Percentiles rank a stretch among this genome's conserved stretches.
phyloP scores from a whole-genome alignment of 768 basidiomycete species.

The Trametes cubensis region DNA sequence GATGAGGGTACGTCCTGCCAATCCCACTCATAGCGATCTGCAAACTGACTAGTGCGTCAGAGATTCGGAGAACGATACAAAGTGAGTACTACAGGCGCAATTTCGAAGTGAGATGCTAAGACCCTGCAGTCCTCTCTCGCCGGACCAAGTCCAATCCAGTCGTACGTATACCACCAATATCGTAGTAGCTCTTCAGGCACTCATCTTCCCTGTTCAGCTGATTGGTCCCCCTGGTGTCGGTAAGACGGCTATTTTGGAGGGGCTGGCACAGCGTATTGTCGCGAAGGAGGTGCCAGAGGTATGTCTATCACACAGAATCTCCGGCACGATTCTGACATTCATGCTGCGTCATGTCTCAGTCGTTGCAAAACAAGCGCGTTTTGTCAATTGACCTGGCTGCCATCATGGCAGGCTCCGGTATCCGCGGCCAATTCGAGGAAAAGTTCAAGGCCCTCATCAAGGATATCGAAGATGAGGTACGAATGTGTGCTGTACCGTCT shows the following conservation, averaged over 20 bases:
- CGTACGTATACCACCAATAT: slow-evolving; percentile 43
- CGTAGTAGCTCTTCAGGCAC: too few relatives aligned
- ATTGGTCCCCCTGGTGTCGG: slow-evolving; percentile 90
- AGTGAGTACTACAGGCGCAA: slow-evolving; percentile 50
- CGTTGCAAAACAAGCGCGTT: slow-evolving; percentile 85
- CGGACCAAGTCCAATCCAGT: slow-evolving; percentile 94
- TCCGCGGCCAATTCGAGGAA: slow-evolving; percentile 91
- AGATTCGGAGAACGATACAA: slow-evolving; percentile 90
- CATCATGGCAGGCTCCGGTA: slow-evolving; percentile 87
- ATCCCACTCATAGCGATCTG: background rate
- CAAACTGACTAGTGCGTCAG: slow-evolving; percentile 35
- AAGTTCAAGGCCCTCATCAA: slow-evolving; percentile 89
- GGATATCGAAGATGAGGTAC: slow-evolving; percentile 84
- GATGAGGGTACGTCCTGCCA: slow-evolving; percentile 62
- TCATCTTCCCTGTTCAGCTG: slow-evolving; percentile 44
- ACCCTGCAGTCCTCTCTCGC: slow-evolving; percentile 68
- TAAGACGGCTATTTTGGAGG: slow-evolving; percentile 91
- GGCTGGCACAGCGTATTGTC: slow-evolving; percentile 84
- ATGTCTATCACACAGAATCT: slow-evolving; percentile 18
- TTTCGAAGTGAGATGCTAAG: background rate
- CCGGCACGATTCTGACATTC: background rate
- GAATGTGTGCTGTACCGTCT: slow-evolving; percentile 17
- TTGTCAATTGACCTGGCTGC: slow-evolving; percentile 83
- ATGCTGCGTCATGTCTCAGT: slow-evolving; percentile 56
- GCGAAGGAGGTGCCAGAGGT: slow-evolving; percentile 92